Conservation (phyloP, 2,329 filamentous ascomycete genomes). For the Fusarium musae region DNA sequence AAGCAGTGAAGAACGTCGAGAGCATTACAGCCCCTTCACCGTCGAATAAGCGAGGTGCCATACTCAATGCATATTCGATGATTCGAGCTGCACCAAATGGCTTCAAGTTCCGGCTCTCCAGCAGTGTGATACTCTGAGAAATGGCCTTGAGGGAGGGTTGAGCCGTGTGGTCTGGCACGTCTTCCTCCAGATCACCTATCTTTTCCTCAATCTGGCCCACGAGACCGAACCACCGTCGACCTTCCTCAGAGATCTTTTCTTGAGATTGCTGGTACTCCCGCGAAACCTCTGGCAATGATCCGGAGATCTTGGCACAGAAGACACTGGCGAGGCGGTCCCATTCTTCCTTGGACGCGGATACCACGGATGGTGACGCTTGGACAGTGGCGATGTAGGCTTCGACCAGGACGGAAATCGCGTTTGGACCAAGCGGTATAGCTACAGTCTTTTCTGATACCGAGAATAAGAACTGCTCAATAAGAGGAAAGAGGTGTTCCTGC, state of each 20-base stretch:
- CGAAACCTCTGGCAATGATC: slow-evolving; percentile 84
- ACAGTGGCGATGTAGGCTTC: slow-evolving; percentile 60
- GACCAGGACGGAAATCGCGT: slow-evolving; percentile 55
- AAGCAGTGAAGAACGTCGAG: slow-evolving; percentile 56
- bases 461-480: slow-evolving; percentile 66
- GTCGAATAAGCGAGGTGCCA: slow-evolving; percentile 55
- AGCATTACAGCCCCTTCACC: slow-evolving; percentile 50
- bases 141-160: slow-evolving; percentile 47
- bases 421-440: slow-evolving; percentile 48
- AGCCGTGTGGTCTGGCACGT: slow-evolving; percentile 45
- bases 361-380: slow-evolving; percentile 52
- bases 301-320: slow-evolving; percentile 74
- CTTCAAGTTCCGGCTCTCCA: slow-evolving; percentile 65
- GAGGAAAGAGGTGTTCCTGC: slow-evolving; percentile 62
- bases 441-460: slow-evolving; percentile 54
- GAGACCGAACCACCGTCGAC: slow-evolving; percentile 74
- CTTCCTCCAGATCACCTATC: slow-evolving; percentile 32
- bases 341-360: slow-evolving; percentile 64
- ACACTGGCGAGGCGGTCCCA: slow-evolving; percentile 72
- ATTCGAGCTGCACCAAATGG: slow-evolving; percentile 65
- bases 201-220: slow-evolving; percentile 58
- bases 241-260: slow-evolving; percentile 71
- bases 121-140: slow-evolving; percentile 53
- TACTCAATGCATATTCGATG: slow-evolving; percentile 53
- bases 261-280: slow-evolving; percentile 81